Evolutionary conservation across 2,329 filamentous ascomycete species (phyloP).

Genomic region (Xylaria sp.): DNA sequence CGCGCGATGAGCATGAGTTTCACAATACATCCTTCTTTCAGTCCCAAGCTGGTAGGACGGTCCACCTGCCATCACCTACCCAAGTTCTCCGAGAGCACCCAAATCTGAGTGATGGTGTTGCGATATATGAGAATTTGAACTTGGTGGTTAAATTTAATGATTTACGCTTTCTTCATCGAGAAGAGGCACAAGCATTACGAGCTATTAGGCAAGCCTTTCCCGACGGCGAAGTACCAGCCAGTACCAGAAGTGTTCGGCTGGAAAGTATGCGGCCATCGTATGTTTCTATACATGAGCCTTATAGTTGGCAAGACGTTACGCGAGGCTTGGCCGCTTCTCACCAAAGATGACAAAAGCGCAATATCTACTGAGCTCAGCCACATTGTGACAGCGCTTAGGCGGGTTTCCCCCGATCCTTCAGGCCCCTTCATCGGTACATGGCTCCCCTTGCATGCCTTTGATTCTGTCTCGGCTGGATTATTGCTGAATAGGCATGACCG

Average conservation of each 20-base stretch:
- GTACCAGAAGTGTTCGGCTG: slow-evolving; percentile 17
- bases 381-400: slow-evolving; percentile 13
- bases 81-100: slow-evolving; percentile 14
- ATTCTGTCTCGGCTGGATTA: slow-evolving; percentile 9
- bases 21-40: slow-evolving; percentile 18
- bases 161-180: slow-evolving; percentile 5
- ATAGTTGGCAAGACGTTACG: slow-evolving; percentile 13
- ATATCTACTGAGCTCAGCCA: slow-evolving; percentile 12
- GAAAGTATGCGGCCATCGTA: slow-evolving; percentile 5
- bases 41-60: slow-evolving; percentile 10
- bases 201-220: slow-evolving; percentile 15
- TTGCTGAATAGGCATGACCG: slow-evolving; percentile 6
- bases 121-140: slow-evolving; percentile 12
- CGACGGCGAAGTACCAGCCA: slow-evolving; percentile 9
- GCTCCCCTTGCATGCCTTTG: slow-evolving; percentile 5
- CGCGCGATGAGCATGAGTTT: slow-evolving; percentile 16
- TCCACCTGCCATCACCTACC: slow-evolving; percentile 11
- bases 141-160: slow-evolving; percentile 12
- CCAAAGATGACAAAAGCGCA: slow-evolving; percentile 10
- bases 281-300: slow-evolving; percentile 13
- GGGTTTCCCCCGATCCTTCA: slow-evolving; percentile 9
- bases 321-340: slow-evolving; percentile 15
- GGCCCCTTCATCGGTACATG: slow-evolving; percentile 15
- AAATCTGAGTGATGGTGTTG: slow-evolving; percentile 3
- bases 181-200: slow-evolving; percentile 13